Conservation (phyloP, 106 monocot species). For the Dendrobium catenatum region DNA sequence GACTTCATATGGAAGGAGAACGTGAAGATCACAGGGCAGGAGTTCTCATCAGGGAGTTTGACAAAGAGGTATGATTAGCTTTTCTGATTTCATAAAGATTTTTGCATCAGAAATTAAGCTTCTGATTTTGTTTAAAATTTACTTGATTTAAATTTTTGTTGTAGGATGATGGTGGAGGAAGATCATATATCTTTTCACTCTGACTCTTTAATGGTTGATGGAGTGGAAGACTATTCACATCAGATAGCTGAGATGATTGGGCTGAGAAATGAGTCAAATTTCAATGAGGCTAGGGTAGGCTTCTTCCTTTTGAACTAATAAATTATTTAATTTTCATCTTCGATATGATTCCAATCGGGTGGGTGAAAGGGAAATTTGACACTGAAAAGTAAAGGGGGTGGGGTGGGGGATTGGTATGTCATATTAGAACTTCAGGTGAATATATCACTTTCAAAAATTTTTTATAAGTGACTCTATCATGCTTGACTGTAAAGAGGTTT, state of each 20-base stretch:
- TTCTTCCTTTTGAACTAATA: neutral
- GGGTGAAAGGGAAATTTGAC: neutral
- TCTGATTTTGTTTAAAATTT: neutral
- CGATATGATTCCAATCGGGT: neutral
- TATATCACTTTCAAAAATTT: neutral
- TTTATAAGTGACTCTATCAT: neutral
- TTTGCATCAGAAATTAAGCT: neutral
- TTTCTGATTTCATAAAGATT: neutral
- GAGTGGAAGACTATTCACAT: slow-evolving; percentile 90
- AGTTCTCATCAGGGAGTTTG: slow-evolving; percentile 90
- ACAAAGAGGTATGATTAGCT: slow-evolving; percentile 52
- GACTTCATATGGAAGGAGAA: slow-evolving; percentile 96
- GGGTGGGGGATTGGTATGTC: neutral
- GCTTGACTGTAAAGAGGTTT: neutral
- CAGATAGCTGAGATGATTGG: slow-evolving; percentile 96
- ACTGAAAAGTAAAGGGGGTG: neutral
- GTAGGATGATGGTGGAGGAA: slow-evolving; percentile 95
- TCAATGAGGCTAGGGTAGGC: slow-evolving; percentile 83
- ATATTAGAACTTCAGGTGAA: neutral
- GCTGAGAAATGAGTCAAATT: slow-evolving; percentile 64
- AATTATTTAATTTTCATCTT: neutral
- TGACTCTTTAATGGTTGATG: slow-evolving; percentile 75
- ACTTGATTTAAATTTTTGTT: slow-evolving; percentile 6
- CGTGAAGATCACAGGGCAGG: slow-evolving; percentile 81
- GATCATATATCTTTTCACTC: slow-evolving; percentile 82